Evolutionary conservation across 179 eudicot genomes (phyloP).

Genomic region (Spergularia azorica): DNA sequence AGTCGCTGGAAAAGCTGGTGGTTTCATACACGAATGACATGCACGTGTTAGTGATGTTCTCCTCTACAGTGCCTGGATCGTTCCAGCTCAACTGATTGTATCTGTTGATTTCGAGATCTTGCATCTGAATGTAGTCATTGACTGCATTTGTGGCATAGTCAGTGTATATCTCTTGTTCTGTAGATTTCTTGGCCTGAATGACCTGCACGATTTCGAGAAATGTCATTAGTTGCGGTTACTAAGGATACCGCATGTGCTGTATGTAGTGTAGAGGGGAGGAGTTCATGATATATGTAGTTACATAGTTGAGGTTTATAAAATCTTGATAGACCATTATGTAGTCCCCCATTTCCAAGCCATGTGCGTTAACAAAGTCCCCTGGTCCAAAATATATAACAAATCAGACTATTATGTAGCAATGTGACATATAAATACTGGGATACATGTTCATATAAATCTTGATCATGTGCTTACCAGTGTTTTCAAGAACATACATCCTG

Average conservation of each 20-base stretch:
- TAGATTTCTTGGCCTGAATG: slow-evolving; percentile 48
- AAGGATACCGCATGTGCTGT: background rate
- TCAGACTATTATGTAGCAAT: background rate
- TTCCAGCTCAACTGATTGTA: slow-evolving; percentile 45
- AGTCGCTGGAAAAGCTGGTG: slow-evolving; percentile 46
- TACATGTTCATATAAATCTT: background rate
- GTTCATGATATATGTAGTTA: slow-evolving; percentile 27
- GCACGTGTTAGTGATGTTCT: slow-evolving; percentile 25
- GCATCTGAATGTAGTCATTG: slow-evolving; percentile 28
- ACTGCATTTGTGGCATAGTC: slow-evolving; percentile 28
- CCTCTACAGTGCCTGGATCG: slow-evolving; percentile 27
- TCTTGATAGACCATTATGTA: slow-evolving; percentile 60
- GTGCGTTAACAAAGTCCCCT: slow-evolving; percentile 59
- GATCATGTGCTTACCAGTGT: slow-evolving; percentile 49
- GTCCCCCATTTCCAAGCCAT: slow-evolving; percentile 56
- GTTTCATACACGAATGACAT: slow-evolving; percentile 59
- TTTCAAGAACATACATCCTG: slow-evolving; percentile 76
- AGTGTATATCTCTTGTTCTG: slow-evolving; percentile 33
- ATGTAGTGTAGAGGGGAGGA: background rate
- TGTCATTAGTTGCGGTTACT: background rate
- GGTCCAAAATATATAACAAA: slow-evolving; percentile 6
- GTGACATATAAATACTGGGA: background rate
- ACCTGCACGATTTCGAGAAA: slow-evolving; percentile 28
- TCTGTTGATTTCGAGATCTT: slow-evolving; percentile 34
- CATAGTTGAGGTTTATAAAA: slow-evolving; percentile 48